These are phyloP conservation scores for Hansfordia pulvinata DNA, from an alignment of 2,329 filamentous ascomycete genomes.

Conservation along the genomic window DNA sequence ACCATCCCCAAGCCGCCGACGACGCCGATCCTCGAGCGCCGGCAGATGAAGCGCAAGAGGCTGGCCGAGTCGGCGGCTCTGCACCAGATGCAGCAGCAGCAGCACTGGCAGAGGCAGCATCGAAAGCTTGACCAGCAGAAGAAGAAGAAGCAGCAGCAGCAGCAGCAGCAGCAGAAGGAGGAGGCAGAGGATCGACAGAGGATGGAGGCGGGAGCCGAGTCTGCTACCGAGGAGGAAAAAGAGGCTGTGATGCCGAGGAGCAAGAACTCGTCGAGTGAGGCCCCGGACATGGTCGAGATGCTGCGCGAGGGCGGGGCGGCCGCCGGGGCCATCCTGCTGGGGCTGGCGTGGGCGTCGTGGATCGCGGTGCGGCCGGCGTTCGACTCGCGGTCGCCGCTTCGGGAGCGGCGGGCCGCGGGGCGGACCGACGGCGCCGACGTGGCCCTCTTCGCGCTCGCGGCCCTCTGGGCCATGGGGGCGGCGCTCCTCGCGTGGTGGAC, in stretches of 20 bases:
- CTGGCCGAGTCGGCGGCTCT: too few species aligned
- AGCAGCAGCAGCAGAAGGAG: not conserved
- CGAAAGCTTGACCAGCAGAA: too few species aligned
- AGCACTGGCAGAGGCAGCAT: too few species aligned
- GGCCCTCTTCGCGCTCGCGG: constrained; percentile 12
- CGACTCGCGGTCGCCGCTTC: constrained; percentile 5
- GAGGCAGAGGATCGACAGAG: not conserved
- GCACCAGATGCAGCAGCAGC: too few species aligned
- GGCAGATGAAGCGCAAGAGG: too few species aligned
- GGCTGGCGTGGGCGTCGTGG: constrained; percentile 12
- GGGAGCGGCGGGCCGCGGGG: constrained; percentile 8
- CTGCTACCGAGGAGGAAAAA: too few species aligned
- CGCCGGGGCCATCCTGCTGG: constrained; percentile 5
- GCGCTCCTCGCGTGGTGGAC: too few species aligned
- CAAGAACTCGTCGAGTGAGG: not conserved
- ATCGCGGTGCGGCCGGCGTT: constrained; percentile 11
- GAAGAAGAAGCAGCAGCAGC: too few species aligned
- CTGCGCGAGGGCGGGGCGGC: constrained; percentile 4
- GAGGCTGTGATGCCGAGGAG: too few species aligned
- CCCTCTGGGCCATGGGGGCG: constrained; percentile 13
- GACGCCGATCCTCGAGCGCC: too few species aligned
- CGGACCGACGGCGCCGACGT: constrained; percentile 13
- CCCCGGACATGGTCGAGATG: constrained; percentile 1
- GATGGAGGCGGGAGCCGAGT: not conserved
- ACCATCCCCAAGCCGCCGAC: too few species aligned